Percentiles rank a stretch among this genome's conserved stretches.
Conservation (phyloP, 2,329 filamentous ascomycete species). For the Ambrosiella beaveri region DNA sequence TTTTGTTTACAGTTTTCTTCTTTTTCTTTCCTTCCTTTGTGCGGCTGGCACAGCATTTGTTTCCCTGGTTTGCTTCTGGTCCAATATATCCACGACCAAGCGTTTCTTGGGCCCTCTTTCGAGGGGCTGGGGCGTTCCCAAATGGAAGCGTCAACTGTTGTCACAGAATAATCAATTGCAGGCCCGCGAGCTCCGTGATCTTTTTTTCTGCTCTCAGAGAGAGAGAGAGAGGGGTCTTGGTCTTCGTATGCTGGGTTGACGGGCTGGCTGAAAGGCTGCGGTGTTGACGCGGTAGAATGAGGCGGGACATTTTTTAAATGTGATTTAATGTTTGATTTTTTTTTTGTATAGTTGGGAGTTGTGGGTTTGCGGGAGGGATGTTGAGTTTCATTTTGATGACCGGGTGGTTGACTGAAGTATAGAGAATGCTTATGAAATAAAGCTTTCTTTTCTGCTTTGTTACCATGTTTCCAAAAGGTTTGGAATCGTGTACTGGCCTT, state of each 20-base stretch:
- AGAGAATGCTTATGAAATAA: no score
- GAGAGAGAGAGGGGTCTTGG: slow-evolving; percentile 2
- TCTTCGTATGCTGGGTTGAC: slow-evolving; percentile 12
- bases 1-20: neutral
- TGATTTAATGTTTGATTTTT: neutral
- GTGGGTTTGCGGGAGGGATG: neutral
- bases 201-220: neutral
- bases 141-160: slow-evolving; percentile 14
- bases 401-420: no score
- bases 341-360: neutral
- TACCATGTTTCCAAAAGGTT: no score
- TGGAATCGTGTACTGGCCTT: no score
- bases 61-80: slow-evolving; percentile 14
- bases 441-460: no score
- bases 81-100: slow-evolving; percentile 7
- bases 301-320: slow-evolving; percentile 12
- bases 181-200: slow-evolving; percentile 13
- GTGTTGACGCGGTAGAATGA: slow-evolving; percentile 13
- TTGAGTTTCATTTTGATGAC: no score
- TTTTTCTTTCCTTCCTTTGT: slow-evolving; percentile 12
- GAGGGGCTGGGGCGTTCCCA: neutral
- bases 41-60: slow-evolving; percentile 14
- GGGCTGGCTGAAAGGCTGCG: neutral
- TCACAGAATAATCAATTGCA: slow-evolving; percentile 14
- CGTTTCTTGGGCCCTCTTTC: neutral